phyloP scores from a whole-genome alignment of 2,329 filamentous ascomycete species.

The Orbilia oligospora region DNA sequence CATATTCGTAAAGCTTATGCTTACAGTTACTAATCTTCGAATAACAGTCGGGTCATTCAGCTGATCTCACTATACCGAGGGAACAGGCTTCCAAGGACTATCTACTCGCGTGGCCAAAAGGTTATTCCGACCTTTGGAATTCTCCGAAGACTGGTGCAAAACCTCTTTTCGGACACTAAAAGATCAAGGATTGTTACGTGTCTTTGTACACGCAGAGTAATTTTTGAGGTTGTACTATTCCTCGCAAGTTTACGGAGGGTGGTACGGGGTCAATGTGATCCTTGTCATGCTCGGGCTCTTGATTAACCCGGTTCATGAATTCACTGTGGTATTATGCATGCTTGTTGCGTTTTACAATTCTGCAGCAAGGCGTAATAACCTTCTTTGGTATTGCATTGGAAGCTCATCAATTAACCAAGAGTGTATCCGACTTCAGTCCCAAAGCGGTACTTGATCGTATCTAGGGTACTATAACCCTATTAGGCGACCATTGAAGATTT shows the following conservation, averaged over 20 bases:
- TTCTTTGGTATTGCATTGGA: not conserved
- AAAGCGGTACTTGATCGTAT: not conserved
- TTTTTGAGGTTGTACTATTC: constrained; percentile 1
- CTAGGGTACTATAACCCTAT: too few relatives aligned
- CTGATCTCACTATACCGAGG: constrained; percentile 9
- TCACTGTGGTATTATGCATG: not conserved
- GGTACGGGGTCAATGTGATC: not conserved
- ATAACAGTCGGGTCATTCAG: not conserved
- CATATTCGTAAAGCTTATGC: too few relatives aligned
- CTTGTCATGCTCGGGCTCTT: not conserved
- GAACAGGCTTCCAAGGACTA: not conserved
- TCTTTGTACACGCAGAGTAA: not conserved
- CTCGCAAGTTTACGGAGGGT: not conserved
- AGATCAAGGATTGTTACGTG: not conserved
- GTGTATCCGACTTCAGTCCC: not conserved
- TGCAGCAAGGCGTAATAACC: constrained; percentile 3
- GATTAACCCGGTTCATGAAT: not conserved
- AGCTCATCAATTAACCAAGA: not conserved
- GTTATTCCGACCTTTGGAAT: constrained; percentile 38
- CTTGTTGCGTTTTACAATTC: not conserved
- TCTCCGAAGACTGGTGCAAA: not conserved
- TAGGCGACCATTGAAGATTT: too few relatives aligned
- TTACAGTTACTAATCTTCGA: too few relatives aligned
- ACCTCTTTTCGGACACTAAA: not conserved
- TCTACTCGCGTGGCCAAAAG: constrained; percentile 45